These are phyloP conservation scores for Castanea crenata DNA, from an alignment of 306 rosid species.

Conservation along the genomic window DNA sequence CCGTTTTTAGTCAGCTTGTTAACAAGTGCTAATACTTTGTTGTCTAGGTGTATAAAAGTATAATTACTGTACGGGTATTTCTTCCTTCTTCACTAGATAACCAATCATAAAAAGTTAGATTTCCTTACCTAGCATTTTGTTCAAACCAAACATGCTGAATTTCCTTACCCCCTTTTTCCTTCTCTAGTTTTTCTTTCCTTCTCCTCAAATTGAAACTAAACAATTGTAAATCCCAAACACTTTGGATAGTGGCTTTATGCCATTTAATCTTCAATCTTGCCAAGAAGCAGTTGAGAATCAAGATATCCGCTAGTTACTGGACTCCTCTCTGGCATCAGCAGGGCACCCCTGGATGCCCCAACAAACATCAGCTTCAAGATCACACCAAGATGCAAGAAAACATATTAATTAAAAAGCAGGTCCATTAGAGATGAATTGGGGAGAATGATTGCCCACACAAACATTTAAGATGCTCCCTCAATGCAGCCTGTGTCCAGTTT, in stretches of 20 bases:
- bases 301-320: neutral
- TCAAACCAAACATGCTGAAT: neutral
- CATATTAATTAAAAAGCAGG: neutral
- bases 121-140: neutral
- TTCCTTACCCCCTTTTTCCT: neutral
- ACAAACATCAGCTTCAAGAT: neutral
- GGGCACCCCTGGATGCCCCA: neutral
- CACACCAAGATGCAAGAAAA: neutral
- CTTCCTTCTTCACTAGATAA: neutral
- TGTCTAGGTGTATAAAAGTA: neutral
- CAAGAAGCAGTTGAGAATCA: neutral
- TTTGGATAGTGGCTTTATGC: neutral
- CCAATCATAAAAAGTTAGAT: neutral
- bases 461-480: slow-evolving; percentile 9
- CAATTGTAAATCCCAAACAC: neutral
- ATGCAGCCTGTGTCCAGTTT: neutral
- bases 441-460: neutral
- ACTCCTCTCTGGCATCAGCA: neutral
- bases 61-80: neutral
- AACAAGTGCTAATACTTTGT: neutral
- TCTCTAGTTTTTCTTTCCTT: neutral
- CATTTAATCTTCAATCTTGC: neutral
- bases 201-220: neutral
- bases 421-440: neutral
- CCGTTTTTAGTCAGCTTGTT: neutral